Base-by-base conservation (phyloP, 73 alveolate species). In the Diophrys appendiculata region DNA sequence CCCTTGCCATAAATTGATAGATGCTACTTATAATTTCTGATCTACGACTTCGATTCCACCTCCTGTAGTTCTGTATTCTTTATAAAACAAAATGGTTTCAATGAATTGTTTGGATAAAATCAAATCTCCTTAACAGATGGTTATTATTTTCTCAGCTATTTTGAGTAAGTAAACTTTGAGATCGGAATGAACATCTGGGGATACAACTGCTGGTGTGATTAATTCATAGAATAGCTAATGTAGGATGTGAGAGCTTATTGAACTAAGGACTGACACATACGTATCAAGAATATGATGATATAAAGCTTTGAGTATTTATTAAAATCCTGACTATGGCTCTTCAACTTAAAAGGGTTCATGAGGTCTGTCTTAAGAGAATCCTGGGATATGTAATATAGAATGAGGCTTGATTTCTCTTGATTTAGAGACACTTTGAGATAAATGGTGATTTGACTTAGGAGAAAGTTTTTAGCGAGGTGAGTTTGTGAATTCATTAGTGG, bases 81-180 rank as follows among this genome's bases (percentile, higher is more conserved):
- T 28, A 5, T n/a, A 55, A 33, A 69, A 13, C 27, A 33, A 35
- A 69, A 72, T 68, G 3, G 23, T 27, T 26, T 82, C 88, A 3
- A 88, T 52, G 25, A 69, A 84, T 69, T n/a, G 14, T 30, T 76
- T 80, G 22, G 76, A 34, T 1, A 89, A 64, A 8, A 76, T 72
- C 33, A 89, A 54, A 80, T 89, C 96, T 69, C 96, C 96, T 54
- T 89, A 77, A 70, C 96, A 89, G 0, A 89, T 89, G 14, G 91
- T 89, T 0, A 89, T 89, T 23, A 89, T 89, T 70, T 89, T 89
- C 69, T 89, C 96, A 31, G 96, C 88, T 25, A 89, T 89, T 65
- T 89, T 89, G 2, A 81, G 35, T 23, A 85, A 33, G 34, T 68
- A 89, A 22, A 78, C 56, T 33, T 77, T 89, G 18, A 89, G 68